phyloP scores from a whole-genome alignment of 192 early-diverging fungal genomes.

The Pilaira anomala region DNA sequence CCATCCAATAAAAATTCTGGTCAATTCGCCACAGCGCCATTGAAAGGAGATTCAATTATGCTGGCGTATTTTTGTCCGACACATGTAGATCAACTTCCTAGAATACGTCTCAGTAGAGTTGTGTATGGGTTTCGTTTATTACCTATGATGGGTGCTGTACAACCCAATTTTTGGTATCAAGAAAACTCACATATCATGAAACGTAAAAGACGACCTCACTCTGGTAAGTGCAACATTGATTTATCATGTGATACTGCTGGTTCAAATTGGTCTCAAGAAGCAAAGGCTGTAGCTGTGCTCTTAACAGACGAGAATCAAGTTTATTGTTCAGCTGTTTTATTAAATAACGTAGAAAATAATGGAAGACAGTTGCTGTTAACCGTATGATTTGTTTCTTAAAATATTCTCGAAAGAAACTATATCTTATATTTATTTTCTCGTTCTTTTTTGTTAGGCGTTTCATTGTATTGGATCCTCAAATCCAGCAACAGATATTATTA shows the following conservation, averaged over 20 bases:
- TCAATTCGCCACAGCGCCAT: slow-evolving; percentile 41
- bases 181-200: slow-evolving; percentile 16
- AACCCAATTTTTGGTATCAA: background rate
- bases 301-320: slow-evolving; percentile 46
- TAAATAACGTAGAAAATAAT: slow-evolving; percentile 43
- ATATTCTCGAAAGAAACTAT: background rate
- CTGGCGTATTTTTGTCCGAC: slow-evolving; percentile 34
- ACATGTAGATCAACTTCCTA: slow-evolving; percentile 18
- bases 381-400: slow-evolving; percentile 33
- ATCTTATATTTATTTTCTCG: background rate
- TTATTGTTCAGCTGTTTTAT: slow-evolving; percentile 43
- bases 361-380: slow-evolving; percentile 47
- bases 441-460: slow-evolving; percentile 32
- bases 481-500: slow-evolving; percentile 39
- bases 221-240: slow-evolving; percentile 45
- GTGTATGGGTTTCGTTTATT: slow-evolving; percentile 39
- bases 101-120: slow-evolving; percentile 33
- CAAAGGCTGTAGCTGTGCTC: slow-evolving; percentile 41
- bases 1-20: slow-evolving; percentile 40
- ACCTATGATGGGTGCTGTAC: background rate
- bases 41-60: slow-evolving; percentile 34
- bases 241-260: slow-evolving; percentile 33
- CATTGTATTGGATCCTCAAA: slow-evolving; percentile 40
- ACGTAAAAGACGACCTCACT: slow-evolving; percentile 20
- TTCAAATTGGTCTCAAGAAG: slow-evolving; percentile 30